A percentile compares a stretch with the other conserved stretches of the same genome.
phyloP scores from a whole-genome alignment of 1,139 yeast species.

The Candida sp. region DNA sequence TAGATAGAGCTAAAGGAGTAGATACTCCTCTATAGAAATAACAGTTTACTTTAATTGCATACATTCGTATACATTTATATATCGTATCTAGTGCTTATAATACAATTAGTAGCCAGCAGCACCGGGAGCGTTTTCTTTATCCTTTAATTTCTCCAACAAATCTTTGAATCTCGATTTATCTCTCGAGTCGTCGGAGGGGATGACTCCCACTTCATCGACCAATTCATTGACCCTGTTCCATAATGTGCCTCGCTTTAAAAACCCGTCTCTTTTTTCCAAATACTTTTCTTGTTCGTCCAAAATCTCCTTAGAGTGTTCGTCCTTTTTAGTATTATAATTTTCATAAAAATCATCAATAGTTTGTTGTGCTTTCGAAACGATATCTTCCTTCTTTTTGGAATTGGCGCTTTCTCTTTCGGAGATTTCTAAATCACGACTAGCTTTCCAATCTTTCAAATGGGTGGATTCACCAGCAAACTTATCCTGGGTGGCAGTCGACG shows the following conservation, averaged over 20 bases:
- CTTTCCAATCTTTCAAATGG: constrained; percentile 76
- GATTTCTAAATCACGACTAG: constrained; percentile 79
- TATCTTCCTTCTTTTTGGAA: constrained; percentile 60
- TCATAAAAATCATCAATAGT: constrained; percentile 94
- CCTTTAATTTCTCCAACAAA: constrained; percentile 59
- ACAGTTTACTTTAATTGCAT: neutral
- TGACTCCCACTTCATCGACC: constrained; percentile 41
- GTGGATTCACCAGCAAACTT: constrained; percentile 44
- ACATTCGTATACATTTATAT: neutral
- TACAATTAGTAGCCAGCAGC: constrained; percentile 29
- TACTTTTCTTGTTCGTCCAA: constrained; percentile 69
- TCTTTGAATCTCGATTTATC: constrained; percentile 75
- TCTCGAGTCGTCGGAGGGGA: constrained; percentile 43
- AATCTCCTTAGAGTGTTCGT: constrained; percentile 62
- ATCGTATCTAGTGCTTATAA: neutral
- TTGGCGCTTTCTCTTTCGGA: constrained; percentile 77
- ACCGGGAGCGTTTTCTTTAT: constrained; percentile 73
- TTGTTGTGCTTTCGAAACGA: constrained; percentile 75
- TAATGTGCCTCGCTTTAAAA: constrained; percentile 71
- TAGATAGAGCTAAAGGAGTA: no score
- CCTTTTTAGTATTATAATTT: constrained; percentile 84
- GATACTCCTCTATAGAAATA: no score
- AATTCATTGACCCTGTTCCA: constrained; percentile 81
- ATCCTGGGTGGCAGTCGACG: constrained; percentile 8
- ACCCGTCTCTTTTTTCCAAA: constrained; percentile 73